phyloP scores from a whole-genome alignment of 305 asterid genomes.

The Caryopteris hybrid region DNA sequence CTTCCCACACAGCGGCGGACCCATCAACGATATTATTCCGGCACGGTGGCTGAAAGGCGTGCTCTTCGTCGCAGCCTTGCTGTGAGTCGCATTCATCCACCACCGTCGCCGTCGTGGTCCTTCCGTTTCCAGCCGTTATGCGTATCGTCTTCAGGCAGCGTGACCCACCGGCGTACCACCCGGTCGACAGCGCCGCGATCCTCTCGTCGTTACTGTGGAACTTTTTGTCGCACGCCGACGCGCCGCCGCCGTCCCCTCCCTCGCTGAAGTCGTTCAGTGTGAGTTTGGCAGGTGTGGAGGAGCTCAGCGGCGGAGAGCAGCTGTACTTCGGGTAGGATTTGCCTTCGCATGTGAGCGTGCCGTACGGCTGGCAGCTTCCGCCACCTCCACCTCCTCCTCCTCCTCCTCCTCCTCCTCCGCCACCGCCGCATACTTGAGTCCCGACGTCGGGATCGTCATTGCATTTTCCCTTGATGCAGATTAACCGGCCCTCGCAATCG shows the following conservation, averaged over 20 bases:
- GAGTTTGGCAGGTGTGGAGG: conserved; percentile 38
- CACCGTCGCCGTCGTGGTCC: conserved; percentile 37
- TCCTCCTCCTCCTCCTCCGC: not conserved
- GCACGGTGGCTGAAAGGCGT: conserved; percentile 34
- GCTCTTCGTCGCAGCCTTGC: conserved; percentile 38
- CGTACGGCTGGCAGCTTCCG: conserved; percentile 23
- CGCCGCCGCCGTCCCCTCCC: conserved; percentile 44
- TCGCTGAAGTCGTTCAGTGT: conserved; percentile 32
- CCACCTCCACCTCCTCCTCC: not conserved
- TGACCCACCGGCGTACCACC: conserved; percentile 38
- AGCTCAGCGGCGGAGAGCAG: conserved; percentile 41
- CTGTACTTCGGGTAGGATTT: conserved; percentile 20
- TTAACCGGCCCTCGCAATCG: conserved; percentile 40
- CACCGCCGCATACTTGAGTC: conserved; percentile 12
- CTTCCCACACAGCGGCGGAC: conserved; percentile 44
- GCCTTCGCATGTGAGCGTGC: conserved; percentile 32
- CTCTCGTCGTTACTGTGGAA: conserved; percentile 29
- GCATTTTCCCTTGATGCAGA: conserved; percentile 38
- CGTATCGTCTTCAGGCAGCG: conserved; percentile 25
- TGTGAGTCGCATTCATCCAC: conserved; percentile 55
- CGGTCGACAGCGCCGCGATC: conserved; percentile 42
- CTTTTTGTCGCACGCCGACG: conserved; percentile 31
- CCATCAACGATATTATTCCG: conserved; percentile 39
- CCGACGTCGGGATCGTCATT: conserved; percentile 36
- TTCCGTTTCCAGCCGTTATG: conserved; percentile 26